These are phyloP conservation scores for Spinacia oleracea DNA, from an alignment of 179 eudicot species.

Conservation along the genomic window DNA sequence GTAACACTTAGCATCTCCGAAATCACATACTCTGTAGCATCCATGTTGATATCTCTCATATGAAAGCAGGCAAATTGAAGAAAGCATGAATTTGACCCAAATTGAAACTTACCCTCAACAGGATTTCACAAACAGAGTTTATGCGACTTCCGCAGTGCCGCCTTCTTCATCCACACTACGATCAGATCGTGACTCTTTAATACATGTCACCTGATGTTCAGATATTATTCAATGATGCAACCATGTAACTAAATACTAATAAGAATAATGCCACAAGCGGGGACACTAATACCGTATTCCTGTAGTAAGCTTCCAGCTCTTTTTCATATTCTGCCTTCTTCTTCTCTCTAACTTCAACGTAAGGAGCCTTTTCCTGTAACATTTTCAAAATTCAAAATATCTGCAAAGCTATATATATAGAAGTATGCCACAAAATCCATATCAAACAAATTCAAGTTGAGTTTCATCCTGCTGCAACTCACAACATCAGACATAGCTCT, in stretches of 20 bases:
- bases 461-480: not conserved
- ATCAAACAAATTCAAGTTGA: not conserved
- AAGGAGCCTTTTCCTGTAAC: conserved; percentile 25
- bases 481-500: conserved; percentile 25
- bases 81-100: not conserved
- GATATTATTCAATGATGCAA: conserved; percentile 7
- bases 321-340: conserved; percentile 11
- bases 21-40: not conserved
- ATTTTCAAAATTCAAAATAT: not conserved
- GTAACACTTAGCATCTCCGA: not conserved
- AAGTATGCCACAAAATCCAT: not conserved
- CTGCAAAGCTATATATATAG: not conserved
- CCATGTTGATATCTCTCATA: not conserved
- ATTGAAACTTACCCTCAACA: not conserved
- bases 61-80: not conserved
- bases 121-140: not conserved
- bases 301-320: not conserved
- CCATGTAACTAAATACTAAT: not conserved
- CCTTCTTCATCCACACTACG: not conserved
- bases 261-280: no score
- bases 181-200: conserved; percentile 9
- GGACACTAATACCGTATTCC: not conserved
- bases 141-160: not conserved
- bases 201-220: not conserved
- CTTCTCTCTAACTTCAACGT: not conserved